phyloP scores from a whole-genome alignment of 2,329 filamentous ascomycete genomes.

The Neocatenulostroma microsporum region DNA sequence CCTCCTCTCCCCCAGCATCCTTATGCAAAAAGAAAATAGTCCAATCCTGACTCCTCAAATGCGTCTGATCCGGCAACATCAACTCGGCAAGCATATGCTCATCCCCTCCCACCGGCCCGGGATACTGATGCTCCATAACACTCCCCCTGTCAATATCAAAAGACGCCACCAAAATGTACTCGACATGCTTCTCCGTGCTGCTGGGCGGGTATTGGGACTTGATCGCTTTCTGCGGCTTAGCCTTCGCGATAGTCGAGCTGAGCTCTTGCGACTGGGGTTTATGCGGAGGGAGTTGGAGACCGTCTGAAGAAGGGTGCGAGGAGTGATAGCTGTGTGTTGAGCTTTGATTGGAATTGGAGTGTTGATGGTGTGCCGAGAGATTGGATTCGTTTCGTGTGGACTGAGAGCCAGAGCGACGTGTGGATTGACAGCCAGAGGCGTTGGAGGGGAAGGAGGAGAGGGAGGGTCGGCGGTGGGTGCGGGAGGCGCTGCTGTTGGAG shows the following conservation, averaged over 20 bases:
- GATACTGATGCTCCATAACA: constrained; percentile 98
- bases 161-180: constrained; percentile 94
- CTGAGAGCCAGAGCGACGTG: no score
- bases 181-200: constrained; percentile 75
- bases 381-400: neutral
- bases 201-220: constrained; percentile 44
- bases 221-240: constrained; percentile 16
- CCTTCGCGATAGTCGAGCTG: neutral
- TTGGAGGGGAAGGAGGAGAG: constrained; percentile 27
- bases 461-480: constrained; percentile 30
- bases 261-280: neutral
- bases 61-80: constrained; percentile 95
- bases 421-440: constrained; percentile 7
- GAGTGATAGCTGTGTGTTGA: neutral
- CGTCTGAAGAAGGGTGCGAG: neutral
- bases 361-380: neutral
- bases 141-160: constrained; percentile 96
- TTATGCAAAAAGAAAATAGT: constrained; percentile 99
- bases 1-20: constrained; percentile 77
- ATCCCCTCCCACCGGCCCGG: constrained; percentile 87
- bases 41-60: constrained; percentile 93
- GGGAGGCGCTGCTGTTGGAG: constrained; percentile 11
- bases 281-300: neutral
- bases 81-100: constrained; percentile 97
- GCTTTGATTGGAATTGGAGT: neutral